Evolutionary conservation across 2,329 filamentous ascomycete genomes (phyloP), one percentile per base, ranked within the genome.

Genomic region (Colletotrichum truncatum): DNA sequence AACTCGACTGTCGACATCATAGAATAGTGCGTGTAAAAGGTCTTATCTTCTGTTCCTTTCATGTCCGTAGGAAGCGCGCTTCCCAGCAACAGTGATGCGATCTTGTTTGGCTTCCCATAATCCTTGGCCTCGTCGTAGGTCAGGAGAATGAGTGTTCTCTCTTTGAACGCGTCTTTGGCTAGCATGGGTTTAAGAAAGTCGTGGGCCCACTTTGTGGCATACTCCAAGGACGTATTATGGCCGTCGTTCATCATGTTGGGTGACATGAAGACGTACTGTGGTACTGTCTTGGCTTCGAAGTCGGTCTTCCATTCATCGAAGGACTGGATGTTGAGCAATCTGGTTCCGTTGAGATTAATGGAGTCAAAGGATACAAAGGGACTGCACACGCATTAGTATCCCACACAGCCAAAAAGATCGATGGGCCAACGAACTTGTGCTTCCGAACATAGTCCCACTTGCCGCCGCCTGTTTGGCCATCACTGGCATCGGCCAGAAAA

Each of bases 161-260:
- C 75, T 79, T 83, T 84, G 74, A 88, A 87, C 43, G 82, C 77
- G 12, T 76, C 73, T 69, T 86, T 80, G 21, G 75, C 73, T 9
- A 89, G 76, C 8, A 89, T 80, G 3, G 86, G 85, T 62, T 82
- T 78, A 25, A 89, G 75, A 73, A 88, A 87, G 54, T 75, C 75
- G 48, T 80, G 78, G 18, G 81, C 80, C 86, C 86, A 89, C 3
- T 77, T 73, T 2, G 84, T 81, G 3, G 85, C 83, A 48, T 78
- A 80, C n/a, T 80, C 80, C 9, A 88, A 79, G 4, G 80, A 81
- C 3, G 82, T 83, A 70, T 89, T 78, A 70, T 93, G 90, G 12
- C 89, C 91, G 70, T 91, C 88, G 67, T 87, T 86, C 48, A 87
- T 83, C 87, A 89, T 88, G 74, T 90, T 85, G 0, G 87, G 88